phyloP scores from a whole-genome alignment of 1,139 yeast genomes.

The Diutina ranongensis region DNA sequence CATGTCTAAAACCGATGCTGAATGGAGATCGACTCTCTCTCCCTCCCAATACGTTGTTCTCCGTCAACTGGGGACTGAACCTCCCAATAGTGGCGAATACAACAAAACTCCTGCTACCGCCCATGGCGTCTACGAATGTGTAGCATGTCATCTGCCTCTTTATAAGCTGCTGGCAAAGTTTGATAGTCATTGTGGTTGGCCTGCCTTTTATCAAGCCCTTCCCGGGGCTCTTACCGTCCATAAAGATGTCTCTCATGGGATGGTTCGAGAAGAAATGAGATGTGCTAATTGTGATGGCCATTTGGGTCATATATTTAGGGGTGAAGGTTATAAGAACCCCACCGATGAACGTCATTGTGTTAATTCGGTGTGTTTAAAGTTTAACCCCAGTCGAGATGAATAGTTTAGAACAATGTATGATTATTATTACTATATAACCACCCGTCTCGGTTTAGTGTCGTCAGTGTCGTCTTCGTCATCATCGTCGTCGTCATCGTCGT shows the following conservation, averaged over 20 bases:
- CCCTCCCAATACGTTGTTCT: conserved; percentile 75
- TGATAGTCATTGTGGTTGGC: conserved; percentile 95
- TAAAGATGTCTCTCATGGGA: conserved; percentile 57
- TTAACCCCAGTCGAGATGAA: not conserved
- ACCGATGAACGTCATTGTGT: conserved; percentile 94
- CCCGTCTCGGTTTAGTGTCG: not conserved
- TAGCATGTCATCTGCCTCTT: conserved; percentile 71
- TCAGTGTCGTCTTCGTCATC: not conserved
- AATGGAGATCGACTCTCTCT: conserved; percentile 72
- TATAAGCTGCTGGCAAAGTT: conserved; percentile 76
- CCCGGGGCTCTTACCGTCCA: conserved; percentile 62
- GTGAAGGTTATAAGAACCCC: conserved; percentile 88
- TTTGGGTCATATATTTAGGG: conserved; percentile 85
- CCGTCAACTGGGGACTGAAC: conserved; percentile 74
- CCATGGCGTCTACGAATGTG: conserved; percentile 68
- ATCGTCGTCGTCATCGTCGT: not conserved
- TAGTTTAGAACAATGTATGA: not conserved
- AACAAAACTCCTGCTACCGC: conserved; percentile 30
- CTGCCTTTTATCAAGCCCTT: conserved; percentile 83
- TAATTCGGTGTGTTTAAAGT: conserved; percentile 71
- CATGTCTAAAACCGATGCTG: conserved; percentile 36
- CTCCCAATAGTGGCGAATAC: conserved; percentile 71
- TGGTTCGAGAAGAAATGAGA: conserved; percentile 78
- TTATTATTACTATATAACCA: not conserved
- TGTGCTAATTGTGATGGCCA: conserved; percentile 90